phyloP scores from a whole-genome alignment of 2,329 filamentous ascomycete genomes.

The Rosellinia necatrix region DNA sequence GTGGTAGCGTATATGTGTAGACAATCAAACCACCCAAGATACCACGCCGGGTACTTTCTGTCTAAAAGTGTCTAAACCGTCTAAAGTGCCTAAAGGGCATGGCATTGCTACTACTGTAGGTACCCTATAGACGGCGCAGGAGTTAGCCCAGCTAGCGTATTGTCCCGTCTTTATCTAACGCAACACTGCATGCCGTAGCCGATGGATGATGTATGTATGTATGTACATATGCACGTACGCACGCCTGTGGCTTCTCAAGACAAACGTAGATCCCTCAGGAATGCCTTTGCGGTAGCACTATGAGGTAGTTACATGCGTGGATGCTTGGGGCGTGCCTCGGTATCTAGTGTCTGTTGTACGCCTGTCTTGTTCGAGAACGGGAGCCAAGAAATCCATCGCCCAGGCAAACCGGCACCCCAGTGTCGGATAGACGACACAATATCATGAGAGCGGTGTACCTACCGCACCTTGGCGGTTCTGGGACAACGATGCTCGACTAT shows the following conservation, averaged over 20 bases:
- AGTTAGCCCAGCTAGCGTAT: not conserved
- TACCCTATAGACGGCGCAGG: too few species aligned
- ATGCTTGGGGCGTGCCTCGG: too few species aligned
- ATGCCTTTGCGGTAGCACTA: not conserved
- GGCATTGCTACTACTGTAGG: too few species aligned
- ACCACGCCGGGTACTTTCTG: too few species aligned
- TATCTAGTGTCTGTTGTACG: too few species aligned
- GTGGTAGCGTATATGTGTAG: not conserved
- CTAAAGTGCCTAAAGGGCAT: too few species aligned
- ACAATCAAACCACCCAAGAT: conserved; percentile 6
- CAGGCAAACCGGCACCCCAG: not conserved
- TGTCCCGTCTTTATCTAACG: not conserved
- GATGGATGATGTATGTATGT: conserved; percentile 11
- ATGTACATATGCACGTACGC: conserved; percentile 8
- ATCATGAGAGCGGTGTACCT: conserved; percentile 9
- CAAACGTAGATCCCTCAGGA: conserved; percentile 11
- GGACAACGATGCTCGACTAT: too few species aligned
- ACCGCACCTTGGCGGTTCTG: too few species aligned
- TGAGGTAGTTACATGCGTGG: too few species aligned
- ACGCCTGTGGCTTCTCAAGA: not conserved
- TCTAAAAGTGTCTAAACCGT: too few species aligned
- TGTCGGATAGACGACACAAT: not conserved
- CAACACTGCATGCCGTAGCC: conserved; percentile 4
- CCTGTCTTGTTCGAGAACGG: not conserved
- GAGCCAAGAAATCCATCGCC: conserved; percentile 1